These are phyloP conservation scores for Aspergillus hancockii DNA, from an alignment of 495 filamentous ascomycete genomes.

Conservation along the genomic window DNA sequence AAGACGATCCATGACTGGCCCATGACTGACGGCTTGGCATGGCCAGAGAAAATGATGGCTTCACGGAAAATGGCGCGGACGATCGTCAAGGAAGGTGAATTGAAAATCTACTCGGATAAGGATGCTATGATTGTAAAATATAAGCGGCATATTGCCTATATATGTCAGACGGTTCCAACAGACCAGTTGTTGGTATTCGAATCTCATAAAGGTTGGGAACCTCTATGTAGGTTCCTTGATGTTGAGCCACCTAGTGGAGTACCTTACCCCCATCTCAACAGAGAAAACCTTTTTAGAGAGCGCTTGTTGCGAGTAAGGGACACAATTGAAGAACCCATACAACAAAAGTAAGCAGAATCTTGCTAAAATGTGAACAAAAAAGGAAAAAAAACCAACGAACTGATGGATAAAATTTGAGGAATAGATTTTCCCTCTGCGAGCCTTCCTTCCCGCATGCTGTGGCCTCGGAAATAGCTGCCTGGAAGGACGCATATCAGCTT, in stretches of 20 bases:
- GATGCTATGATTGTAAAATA: slow-evolving; percentile 17
- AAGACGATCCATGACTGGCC: slow-evolving; percentile 26
- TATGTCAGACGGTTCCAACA: slow-evolving; percentile 7
- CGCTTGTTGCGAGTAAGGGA: too few relatives aligned
- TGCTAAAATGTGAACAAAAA: too few relatives aligned
- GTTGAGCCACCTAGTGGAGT: too few relatives aligned
- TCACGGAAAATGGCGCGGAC: slow-evolving; percentile 19
- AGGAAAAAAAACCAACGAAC: too few relatives aligned
- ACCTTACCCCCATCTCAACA: too few relatives aligned
- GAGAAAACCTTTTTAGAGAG: too few relatives aligned
- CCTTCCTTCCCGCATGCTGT: background rate
- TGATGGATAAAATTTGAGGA: background rate
- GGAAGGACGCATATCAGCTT: background rate
- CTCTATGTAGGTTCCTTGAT: too few relatives aligned
- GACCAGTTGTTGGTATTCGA: slow-evolving; percentile 19
- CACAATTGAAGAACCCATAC: too few relatives aligned
- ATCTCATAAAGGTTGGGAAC: slow-evolving; percentile 37
- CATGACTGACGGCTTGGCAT: background rate
- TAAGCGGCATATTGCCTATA: slow-evolving; percentile 24
- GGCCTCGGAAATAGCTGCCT: background rate
- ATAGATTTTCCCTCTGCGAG: background rate
- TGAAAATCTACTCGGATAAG: slow-evolving; percentile 20
- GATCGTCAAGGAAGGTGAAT: slow-evolving; percentile 27
- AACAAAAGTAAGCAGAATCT: too few relatives aligned
- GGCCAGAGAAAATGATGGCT: slow-evolving; percentile 9